These are phyloP conservation scores for Actinomortierella ambigua DNA, from an alignment of 371 early-diverging fungal species.

Conservation along the genomic window DNA sequence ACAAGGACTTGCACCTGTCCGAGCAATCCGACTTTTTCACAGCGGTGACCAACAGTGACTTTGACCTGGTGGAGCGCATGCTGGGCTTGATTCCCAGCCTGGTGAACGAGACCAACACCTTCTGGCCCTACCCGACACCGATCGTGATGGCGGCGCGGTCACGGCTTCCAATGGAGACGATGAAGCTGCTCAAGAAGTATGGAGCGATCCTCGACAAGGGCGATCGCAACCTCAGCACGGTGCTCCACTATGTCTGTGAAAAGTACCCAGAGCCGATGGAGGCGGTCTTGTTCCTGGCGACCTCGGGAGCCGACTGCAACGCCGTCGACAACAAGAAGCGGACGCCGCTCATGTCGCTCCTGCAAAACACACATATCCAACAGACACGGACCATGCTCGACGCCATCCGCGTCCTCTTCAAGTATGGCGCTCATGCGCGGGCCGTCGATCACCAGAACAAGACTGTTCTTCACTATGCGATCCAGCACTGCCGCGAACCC, in stretches of 20 bases:
- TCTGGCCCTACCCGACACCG: constrained; percentile 38
- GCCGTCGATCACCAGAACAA: constrained; percentile 22
- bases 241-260: constrained; percentile 37
- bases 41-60: constrained; percentile 33
- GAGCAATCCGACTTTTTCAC: constrained; percentile 41
- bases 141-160: constrained; percentile 40
- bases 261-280: constrained; percentile 34
- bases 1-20: constrained; percentile 32
- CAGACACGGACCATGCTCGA: constrained; percentile 34
- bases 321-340: constrained; percentile 41
- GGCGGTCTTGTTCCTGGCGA: constrained; percentile 29
- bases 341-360: constrained; percentile 35
- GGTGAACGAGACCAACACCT: constrained; percentile 28
- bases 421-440: constrained; percentile 32
- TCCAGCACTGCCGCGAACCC: constrained; percentile 30
- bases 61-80: constrained; percentile 24
- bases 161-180: constrained; percentile 27
- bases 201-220: constrained; percentile 34
- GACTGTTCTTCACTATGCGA: constrained; percentile 40
- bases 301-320: constrained; percentile 39
- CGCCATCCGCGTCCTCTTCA: constrained; percentile 28
- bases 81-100: constrained; percentile 21
- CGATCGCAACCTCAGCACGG: constrained; percentile 35
- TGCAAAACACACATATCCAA: constrained; percentile 23
- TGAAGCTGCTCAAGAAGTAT: constrained; percentile 28